Evolutionary conservation across 768 basidiomycete genomes (phyloP), one percentile per base, ranked within the genome.

Genomic region (Suillus brevipes): DNA sequence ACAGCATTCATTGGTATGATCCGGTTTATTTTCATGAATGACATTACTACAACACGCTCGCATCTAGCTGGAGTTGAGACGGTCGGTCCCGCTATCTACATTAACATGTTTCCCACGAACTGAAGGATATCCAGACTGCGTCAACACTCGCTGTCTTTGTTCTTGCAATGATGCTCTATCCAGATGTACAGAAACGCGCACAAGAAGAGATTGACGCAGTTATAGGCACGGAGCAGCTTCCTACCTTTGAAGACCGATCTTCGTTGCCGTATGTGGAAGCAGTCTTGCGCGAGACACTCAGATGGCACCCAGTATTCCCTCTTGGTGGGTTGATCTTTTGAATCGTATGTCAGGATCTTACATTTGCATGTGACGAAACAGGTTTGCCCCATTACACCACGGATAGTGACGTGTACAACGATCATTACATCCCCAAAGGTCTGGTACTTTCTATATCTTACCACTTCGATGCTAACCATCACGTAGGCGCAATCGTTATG

Each of bases 101-200:
- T 20, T 13, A 13, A 42, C 10, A 6, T 13, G 3, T 13, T 42
- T 8, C 13, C 50, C 49, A 55, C 59, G 28, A 61, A 68, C 57
- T 65, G 40, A 65, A 52, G 18, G 47, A 9, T 14, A 25, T 58
- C 18, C 49, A 75, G 76, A 79, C 77, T 20, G 69, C 77, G 34
- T 72, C 79, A 8, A 77, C 77, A 4, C 64, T 79, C 60, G 4
- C 59, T 20, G 58, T 72, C 43, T 79, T 79, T 57, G 43, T 79
- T 28, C 60, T 78, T 25, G 77, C 75, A 42, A 78, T 80, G 80
- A 70, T 75, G 62, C 63, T 57, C 28, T 72, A 75, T 62, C 78
- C 78, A 9, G 65, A 79, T 38, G 72, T 70, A 18, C 80, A 81
- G 65, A 69, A 71, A 36, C 71, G 74, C 55, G 77, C 74, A 6